Base-by-base conservation (phyloP, 1,284 basidiomycete species). In the Tranzscheliella williamsii region DNA sequence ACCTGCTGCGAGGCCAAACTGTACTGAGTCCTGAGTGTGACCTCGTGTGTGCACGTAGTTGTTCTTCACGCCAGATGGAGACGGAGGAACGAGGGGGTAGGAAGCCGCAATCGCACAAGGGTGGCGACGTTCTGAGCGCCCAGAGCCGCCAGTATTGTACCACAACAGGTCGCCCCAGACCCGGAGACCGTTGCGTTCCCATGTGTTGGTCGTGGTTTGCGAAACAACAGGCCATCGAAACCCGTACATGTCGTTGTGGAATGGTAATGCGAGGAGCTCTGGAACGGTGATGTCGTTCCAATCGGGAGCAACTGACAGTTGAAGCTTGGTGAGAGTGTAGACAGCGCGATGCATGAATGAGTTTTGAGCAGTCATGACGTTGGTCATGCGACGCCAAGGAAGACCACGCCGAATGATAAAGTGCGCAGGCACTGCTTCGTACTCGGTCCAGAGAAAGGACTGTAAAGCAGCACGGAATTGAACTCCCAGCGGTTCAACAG, bases 11-110 rank as follows among this genome's bases (percentile, higher is more conserved):
- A 26, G 21, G 32, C 41, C 35, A 21, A 34, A 42, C 3, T 24
- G n/a, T 3, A 9, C 9, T 2, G n/a, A 12, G 7, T 24, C 20
- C 11, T 42, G 31, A 15, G 41, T 30, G 15, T 35, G 32, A 4
- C 41, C 41, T 27, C 41, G 16, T 3, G 31, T 18, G 22, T 1
- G 8, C 8, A 42, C 41, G 24, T 42, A 42, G 33, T 42, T 42
- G 32, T 42, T 42, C 32, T 34, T 34, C 31, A 42, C 29, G 17
- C 41, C 33, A 11, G 31, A 24, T 5, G 41, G 31, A 12, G 41
- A 42, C 4, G 33, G 41, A 15, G 40, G 36, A 31, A 45, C 43
- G 24, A 45, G 16, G 17, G 40, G 40, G n/a, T 33, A 33, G 13
- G 40, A 24, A 4, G 29, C 38, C 13, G 15, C 27, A 2, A 41